Conservation (phyloP, 2,329 filamentous ascomycete species). For the Epichloe uncinata region DNA sequence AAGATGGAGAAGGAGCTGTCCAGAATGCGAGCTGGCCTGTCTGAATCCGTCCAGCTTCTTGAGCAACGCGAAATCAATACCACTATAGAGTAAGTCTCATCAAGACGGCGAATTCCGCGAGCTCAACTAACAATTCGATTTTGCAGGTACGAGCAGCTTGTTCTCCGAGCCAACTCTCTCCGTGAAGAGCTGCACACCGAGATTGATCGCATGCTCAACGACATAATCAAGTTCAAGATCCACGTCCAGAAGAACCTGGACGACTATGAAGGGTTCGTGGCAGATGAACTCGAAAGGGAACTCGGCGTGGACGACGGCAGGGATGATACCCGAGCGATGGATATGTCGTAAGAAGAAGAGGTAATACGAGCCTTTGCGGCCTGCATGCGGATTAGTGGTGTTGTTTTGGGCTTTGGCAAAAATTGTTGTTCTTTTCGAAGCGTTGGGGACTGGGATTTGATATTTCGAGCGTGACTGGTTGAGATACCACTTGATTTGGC, state of each 20-base stretch:
- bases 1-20: conserved; percentile 98
- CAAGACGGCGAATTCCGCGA: not conserved
- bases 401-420: conserved; percentile 1
- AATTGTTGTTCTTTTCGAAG: conserved; percentile 1
- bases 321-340: conserved; percentile 40
- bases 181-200: conserved; percentile 98
- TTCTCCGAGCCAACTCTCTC: conserved; percentile 67
- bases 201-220: conserved; percentile 89
- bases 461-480: not conserved
- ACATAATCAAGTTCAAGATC: conserved; percentile 97
- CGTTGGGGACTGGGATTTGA: not conserved
- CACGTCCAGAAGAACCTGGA: conserved; percentile 87
- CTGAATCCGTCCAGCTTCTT: conserved; percentile 79
- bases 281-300: conserved; percentile 83
- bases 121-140: not conserved
- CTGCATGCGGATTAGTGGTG: not conserved
- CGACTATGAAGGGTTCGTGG: conserved; percentile 87
- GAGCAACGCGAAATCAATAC: conserved; percentile 94
- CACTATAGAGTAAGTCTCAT: conserved; percentile 66
- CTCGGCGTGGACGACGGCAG: conserved; percentile 48
- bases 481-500: conserved; percentile 3
- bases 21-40: conserved; percentile 73
- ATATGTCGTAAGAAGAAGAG: conserved; percentile 12
- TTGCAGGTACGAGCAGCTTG: conserved; percentile 77
- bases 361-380: not conserved